Percentiles rank a stretch among this genome's conserved stretches.
Conservation (phyloP, 2,329 filamentous ascomycete genomes). For the Dactylonectria estremocensis region DNA sequence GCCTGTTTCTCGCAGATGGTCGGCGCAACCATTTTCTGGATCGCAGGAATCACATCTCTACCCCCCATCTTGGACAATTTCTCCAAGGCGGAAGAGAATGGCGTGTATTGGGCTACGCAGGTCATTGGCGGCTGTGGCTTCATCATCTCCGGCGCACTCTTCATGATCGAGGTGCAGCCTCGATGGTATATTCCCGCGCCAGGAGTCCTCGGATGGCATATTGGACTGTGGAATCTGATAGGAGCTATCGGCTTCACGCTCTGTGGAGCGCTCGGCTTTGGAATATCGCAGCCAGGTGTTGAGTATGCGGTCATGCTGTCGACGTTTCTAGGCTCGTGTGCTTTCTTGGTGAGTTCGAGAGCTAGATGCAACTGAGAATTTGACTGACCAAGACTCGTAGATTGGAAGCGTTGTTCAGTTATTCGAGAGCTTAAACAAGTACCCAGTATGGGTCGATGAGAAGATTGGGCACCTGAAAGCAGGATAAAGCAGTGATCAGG, state of each 20-base stretch:
- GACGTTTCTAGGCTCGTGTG: slow-evolving; percentile 66
- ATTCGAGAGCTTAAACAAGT: slow-evolving; percentile 47
- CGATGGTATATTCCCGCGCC: slow-evolving; percentile 74
- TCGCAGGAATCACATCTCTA: slow-evolving; percentile 72
- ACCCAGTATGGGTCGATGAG: slow-evolving; percentile 40
- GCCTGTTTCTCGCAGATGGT: slow-evolving; percentile 70
- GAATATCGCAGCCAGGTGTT: slow-evolving; percentile 50
- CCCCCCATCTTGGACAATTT: slow-evolving; percentile 67
- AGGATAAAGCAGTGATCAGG: slow-evolving; percentile 6
- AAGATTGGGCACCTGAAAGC: slow-evolving; percentile 22
- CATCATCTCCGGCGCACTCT: slow-evolving; percentile 70
- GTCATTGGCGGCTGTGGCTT: slow-evolving; percentile 75
- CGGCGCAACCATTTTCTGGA: slow-evolving; percentile 76
- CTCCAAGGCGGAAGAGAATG: slow-evolving; percentile 54
- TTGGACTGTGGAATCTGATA: slow-evolving; percentile 76
- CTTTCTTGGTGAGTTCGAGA: slow-evolving; percentile 55
- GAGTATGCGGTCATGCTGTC: slow-evolving; percentile 64
- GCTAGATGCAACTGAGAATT: slow-evolving; percentile 3
- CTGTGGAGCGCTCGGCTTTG: slow-evolving; percentile 71
- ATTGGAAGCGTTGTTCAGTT: slow-evolving; percentile 45
- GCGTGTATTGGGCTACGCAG: slow-evolving; percentile 73
- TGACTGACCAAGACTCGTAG: slow-evolving; percentile 64
- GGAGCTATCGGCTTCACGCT: slow-evolving; percentile 76
- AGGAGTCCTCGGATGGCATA: slow-evolving; percentile 74
- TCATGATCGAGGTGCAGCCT: slow-evolving; percentile 77